Evolutionary conservation across 129 eudicot species (phyloP), one percentile per base, ranked within the genome.

Genomic region (Helianthus tuberosus): DNA sequence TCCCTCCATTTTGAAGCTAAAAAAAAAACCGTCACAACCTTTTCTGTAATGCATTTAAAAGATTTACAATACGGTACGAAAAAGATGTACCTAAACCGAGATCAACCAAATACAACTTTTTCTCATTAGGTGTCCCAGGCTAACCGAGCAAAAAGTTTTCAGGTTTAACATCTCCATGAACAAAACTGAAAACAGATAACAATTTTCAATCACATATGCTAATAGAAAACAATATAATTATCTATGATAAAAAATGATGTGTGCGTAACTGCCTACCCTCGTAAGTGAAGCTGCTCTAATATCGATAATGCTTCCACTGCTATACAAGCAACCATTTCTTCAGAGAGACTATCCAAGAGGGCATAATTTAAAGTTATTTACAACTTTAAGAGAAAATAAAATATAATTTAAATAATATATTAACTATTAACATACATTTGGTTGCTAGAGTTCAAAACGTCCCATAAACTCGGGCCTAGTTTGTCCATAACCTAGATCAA

Each of bases 381-480:
- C 32, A 55, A 47, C 60, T 52, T 14, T 5, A 73, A 16, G 25
- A 11, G 17, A 15, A 16, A 15, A 54, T 17, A 58, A 57, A 8
- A 5, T 7, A 5, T 10, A 48, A 12, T 13, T 2, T 25, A 0
- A 53, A 68, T 1, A 10, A 73, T 5, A 20, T 52, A 16, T 36
- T 16, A 16, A 72, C 20, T 6, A 70, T 72, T 60, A 11, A 25
- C 84, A 14, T 85, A 84, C 92, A 44, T 68, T 69, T 87, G 92
- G 66, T 81, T 81, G 75, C 75, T 84, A 75, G 88, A 84, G 82
- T 93, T 89, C 98, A 96, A 93, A 59, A 93, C 91, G 74, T 93
- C 98, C 96, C 96, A 93, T 76, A 93, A 76, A 86, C 96, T 93
- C 12, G 98, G 98, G 69, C 98, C 98, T 57, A 93, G 84, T 78